A percentile compares a stretch with the other conserved stretches of the same genome.
Conservation (phyloP, 2,329 filamentous ascomycete species). For the Microdochium paspali region DNA sequence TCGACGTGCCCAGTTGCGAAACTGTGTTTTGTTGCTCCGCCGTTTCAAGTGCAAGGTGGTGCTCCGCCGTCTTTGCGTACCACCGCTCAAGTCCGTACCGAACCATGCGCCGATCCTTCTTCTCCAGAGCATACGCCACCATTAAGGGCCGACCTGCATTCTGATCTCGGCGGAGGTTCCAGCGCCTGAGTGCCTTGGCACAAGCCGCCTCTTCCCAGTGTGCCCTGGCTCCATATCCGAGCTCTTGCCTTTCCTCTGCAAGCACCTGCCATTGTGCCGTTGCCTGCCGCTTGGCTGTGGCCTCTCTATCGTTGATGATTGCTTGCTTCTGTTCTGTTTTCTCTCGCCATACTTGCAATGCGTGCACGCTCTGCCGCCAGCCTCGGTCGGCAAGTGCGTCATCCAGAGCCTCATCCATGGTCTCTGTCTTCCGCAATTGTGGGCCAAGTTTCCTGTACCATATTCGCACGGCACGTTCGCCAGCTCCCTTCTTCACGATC, state of each 20-base stretch:
- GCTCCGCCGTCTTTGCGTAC: constrained; percentile 16
- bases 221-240: constrained; percentile 11
- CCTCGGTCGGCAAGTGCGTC: constrained; percentile 13
- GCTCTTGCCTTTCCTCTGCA: constrained; percentile 6
- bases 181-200: constrained; percentile 15
- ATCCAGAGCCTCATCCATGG: constrained; percentile 13
- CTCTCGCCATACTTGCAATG: background rate
- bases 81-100: constrained; percentile 18
- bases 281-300: constrained; percentile 3
- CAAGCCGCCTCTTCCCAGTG: constrained; percentile 13
- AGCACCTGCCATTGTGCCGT: background rate
- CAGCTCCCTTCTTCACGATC: constrained; percentile 21
- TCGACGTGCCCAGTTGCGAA: constrained; percentile 9
- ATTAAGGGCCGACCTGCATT: constrained; percentile 17
- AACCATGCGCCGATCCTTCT: constrained; percentile 15
- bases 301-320: constrained; percentile 5
- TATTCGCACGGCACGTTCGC: constrained; percentile 15
- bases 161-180: constrained; percentile 19
- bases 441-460: constrained; percentile 17
- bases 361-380: constrained; percentile 7
- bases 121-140: constrained; percentile 17
- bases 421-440: constrained; percentile 13
- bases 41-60: constrained; percentile 14
- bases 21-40: constrained; percentile 13
- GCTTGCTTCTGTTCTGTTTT: background rate